Conservation (phyloP, 2,329 filamentous ascomycete genomes). For the Clarireedia homoeocarpa region DNA sequence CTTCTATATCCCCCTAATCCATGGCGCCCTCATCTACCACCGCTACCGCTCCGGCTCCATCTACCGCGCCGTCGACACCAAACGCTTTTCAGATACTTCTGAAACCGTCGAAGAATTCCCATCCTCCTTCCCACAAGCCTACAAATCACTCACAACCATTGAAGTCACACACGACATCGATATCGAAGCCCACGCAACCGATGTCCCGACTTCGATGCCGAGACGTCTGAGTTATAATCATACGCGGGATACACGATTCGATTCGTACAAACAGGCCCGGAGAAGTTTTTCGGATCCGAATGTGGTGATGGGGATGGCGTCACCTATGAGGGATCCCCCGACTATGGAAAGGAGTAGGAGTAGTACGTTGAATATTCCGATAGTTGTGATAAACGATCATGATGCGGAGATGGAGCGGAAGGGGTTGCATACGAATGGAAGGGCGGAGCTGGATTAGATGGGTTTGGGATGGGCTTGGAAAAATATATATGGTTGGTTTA, state of each 20-base stretch:
- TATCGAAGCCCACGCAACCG: neutral
- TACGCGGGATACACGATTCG: constrained; percentile 16
- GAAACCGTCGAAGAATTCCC: neutral
- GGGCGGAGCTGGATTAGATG: neutral
- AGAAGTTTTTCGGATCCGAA: constrained; percentile 4
- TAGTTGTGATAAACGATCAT: constrained; percentile 18
- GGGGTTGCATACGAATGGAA: neutral
- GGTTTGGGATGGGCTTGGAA: neutral
- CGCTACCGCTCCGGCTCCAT: constrained; percentile 5
- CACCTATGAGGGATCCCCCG: neutral
- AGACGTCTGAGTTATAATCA: constrained; percentile 16
- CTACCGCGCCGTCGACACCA: constrained; percentile 1
- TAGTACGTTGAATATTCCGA: constrained; percentile 11
- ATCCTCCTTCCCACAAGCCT: neutral
- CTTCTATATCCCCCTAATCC: constrained; percentile 23
- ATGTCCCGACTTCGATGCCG: neutral
- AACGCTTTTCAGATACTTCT: neutral
- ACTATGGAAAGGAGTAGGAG: neutral
- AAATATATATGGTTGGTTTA: too few species aligned
- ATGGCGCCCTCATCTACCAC: constrained; percentile 20
- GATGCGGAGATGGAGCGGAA: constrained; percentile 8
- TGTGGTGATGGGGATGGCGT: neutral
- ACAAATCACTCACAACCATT: constrained; percentile 5
- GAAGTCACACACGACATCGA: constrained; percentile 6
- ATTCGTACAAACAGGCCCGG: constrained; percentile 12